phyloP scores from a whole-genome alignment of 2,329 filamentous ascomycete genomes.

The Clarireedia paspali region DNA sequence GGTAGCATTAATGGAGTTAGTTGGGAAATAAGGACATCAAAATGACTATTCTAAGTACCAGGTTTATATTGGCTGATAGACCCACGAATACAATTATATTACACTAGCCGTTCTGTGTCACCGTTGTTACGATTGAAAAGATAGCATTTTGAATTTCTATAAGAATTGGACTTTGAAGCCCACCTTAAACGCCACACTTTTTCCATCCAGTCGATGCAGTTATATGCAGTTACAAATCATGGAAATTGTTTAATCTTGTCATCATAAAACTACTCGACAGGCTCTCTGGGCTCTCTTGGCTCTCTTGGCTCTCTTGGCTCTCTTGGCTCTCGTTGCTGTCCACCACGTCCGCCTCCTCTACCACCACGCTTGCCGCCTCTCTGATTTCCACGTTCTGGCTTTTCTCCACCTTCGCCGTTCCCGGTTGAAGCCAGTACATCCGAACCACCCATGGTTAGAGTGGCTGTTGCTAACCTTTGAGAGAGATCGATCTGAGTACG shows the following conservation, averaged over 20 bases:
- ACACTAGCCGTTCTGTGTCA: not conserved
- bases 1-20: conserved; percentile 31
- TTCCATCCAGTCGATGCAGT: conserved; percentile 30
- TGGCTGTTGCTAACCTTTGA: conserved; percentile 82
- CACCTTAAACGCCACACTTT: conserved; percentile 36
- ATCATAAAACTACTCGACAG: conserved; percentile 8
- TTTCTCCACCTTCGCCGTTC: conserved; percentile 39
- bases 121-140: not conserved
- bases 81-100: conserved; percentile 19
- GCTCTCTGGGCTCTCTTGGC: conserved; percentile 38
- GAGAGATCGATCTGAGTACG: conserved; percentile 98
- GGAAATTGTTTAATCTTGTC: conserved; percentile 17
- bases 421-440: conserved; percentile 32
- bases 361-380: conserved; percentile 40
- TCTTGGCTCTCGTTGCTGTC: conserved; percentile 41
- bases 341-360: conserved; percentile 43
- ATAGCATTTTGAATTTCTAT: conserved; percentile 18
- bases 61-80: conserved; percentile 28
- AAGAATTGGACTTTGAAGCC: conserved; percentile 31
- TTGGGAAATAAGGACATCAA: conserved; percentile 23
- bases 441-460: conserved; percentile 49
- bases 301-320: conserved; percentile 48
- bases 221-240: conserved; percentile 21
- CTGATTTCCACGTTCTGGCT: conserved; percentile 37
- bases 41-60: conserved; percentile 23